phyloP scores from a whole-genome alignment of 2,329 filamentous ascomycete genomes.

The Colletotrichum lindemuthianum region DNA sequence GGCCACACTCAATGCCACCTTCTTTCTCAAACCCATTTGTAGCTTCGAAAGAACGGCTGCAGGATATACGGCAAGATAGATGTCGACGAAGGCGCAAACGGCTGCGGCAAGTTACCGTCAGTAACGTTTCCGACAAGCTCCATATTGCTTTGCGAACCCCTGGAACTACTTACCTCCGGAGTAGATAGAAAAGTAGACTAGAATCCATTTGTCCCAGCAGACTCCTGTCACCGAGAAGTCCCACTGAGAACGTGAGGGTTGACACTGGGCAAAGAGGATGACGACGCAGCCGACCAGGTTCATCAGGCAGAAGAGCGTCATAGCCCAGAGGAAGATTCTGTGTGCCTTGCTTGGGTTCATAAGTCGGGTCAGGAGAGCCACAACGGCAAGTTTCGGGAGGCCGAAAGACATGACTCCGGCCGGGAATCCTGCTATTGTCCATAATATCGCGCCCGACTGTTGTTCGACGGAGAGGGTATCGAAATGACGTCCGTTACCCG shows the following conservation, averaged over 20 bases:
- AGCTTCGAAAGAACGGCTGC: slow-evolving; percentile 48
- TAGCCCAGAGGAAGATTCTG: slow-evolving; percentile 47
- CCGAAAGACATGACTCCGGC: slow-evolving; percentile 51
- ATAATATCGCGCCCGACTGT: slow-evolving; percentile 45
- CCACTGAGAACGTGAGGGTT: slow-evolving; percentile 52
- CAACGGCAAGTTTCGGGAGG: slow-evolving; percentile 54
- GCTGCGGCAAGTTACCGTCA: slow-evolving; percentile 33
- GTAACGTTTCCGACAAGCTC: neutral
- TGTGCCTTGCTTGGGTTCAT: slow-evolving; percentile 49
- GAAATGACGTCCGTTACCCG: slow-evolving; percentile 53
- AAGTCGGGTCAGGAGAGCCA: slow-evolving; percentile 49
- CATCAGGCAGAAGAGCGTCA: slow-evolving; percentile 44
- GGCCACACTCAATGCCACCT: slow-evolving; percentile 49
- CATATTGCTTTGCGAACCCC: neutral
- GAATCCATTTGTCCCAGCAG: slow-evolving; percentile 47
- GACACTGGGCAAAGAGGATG: slow-evolving; percentile 55
- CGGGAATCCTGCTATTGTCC: slow-evolving; percentile 48
- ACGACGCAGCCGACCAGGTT: slow-evolving; percentile 49
- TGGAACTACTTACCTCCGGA: slow-evolving; percentile 46
- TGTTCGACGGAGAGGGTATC: slow-evolving; percentile 43
- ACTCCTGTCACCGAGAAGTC: slow-evolving; percentile 43
- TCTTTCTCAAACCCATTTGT: slow-evolving; percentile 51
- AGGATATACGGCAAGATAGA: slow-evolving; percentile 55
- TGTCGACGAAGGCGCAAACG: slow-evolving; percentile 49
- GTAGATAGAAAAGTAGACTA: slow-evolving; percentile 52